Evolutionary conservation across 1,284 basidiomycete species (phyloP).

Genomic region (Salmacisia buchloeana): DNA sequence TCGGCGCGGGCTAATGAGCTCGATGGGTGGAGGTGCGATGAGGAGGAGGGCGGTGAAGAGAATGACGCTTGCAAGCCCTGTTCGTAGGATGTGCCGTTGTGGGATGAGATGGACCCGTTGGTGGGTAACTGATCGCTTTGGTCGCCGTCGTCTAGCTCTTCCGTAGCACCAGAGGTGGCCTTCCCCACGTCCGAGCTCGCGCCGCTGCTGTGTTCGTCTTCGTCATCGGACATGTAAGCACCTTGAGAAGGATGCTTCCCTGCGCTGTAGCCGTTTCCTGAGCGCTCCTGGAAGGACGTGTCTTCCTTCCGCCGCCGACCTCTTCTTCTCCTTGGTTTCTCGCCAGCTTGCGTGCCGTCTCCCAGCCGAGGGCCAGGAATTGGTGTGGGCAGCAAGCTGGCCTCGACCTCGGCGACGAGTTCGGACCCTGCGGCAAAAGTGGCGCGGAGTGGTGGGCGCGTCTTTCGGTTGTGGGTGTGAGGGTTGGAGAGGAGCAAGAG

Average conservation of each 20-base stretch:
- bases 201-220: neutral
- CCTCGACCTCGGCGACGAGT: neutral
- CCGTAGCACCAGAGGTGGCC: no score
- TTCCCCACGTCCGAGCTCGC: no score
- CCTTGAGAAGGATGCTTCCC: no score
- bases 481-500: conserved; percentile 1
- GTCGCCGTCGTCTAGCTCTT: neutral
- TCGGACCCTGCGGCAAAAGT: neutral
- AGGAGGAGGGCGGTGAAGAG: neutral
- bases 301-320: no score
- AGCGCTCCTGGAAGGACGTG: no score
- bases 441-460: neutral
- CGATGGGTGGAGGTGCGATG: neutral
- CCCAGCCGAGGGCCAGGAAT: no score
- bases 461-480: neutral
- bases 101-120: neutral
- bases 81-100: no score
- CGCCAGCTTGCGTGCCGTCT: no score
- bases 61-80: no score
- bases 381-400: neutral
- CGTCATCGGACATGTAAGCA: neutral
- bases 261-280: no score
- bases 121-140: neutral
- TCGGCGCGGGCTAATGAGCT: neutral
- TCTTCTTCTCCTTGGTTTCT: neutral